Conservation (phyloP, 2,329 filamentous ascomycete genomes). For the Coleophoma crateriformis region DNA sequence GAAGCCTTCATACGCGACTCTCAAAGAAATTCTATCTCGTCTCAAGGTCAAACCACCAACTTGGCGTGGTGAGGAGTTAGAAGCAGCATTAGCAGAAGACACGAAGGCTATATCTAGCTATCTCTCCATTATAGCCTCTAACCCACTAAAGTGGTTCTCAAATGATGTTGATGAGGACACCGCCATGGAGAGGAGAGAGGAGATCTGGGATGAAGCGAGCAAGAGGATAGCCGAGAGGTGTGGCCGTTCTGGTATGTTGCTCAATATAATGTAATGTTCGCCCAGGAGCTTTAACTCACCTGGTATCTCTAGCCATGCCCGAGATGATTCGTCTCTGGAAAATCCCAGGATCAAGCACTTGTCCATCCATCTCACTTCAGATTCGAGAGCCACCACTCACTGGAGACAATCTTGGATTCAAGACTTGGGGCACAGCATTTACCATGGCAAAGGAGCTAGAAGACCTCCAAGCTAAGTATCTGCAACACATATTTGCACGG, state of each 20-base stretch:
- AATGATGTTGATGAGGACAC: conserved; percentile 17
- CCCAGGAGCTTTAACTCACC: too few relatives aligned
- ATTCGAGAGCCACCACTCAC: conserved; percentile 85
- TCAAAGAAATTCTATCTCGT: conserved; percentile 60
- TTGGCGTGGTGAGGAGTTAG: conserved; percentile 48
- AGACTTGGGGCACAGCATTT: conserved; percentile 93
- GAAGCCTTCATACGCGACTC: conserved; percentile 58
- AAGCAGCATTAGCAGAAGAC: conserved; percentile 30
- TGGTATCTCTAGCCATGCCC: conserved; percentile 45
- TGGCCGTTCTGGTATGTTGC: conserved; percentile 58
- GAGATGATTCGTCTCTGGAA: conserved; percentile 55
- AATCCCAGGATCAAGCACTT: conserved; percentile 39
- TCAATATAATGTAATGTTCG: background rate
- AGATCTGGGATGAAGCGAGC: conserved; percentile 74
- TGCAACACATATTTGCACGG: background rate
- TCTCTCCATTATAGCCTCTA: conserved; percentile 64
- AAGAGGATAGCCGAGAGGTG: conserved; percentile 78
- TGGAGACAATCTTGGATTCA: conserved; percentile 82
- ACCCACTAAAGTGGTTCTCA: conserved; percentile 59
- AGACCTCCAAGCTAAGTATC: conserved; percentile 32
- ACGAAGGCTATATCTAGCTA: conserved; percentile 56
- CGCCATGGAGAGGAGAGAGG: conserved; percentile 59
- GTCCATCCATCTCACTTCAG: conserved; percentile 53
- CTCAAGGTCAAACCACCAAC: conserved; percentile 63
- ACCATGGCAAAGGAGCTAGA: conserved; percentile 71